phyloP scores from a whole-genome alignment of 73 alveolate species.

The Paramecium tetraurelia region DNA sequence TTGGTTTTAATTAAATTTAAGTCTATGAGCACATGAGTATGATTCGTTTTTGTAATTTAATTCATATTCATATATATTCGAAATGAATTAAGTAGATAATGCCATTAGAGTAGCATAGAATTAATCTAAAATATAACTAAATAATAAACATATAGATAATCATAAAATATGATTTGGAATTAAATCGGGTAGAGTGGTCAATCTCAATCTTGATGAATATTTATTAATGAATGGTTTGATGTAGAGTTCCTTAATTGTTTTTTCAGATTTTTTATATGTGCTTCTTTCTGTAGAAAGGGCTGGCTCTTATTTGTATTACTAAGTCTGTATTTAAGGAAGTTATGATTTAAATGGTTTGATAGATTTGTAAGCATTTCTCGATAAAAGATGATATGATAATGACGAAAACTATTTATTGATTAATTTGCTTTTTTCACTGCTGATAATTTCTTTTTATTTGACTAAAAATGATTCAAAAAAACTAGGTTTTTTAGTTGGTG shows the following conservation, averaged over 20 bases:
- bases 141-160: background rate
- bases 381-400: background rate
- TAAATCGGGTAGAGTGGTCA: background rate
- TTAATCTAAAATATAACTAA: background rate
- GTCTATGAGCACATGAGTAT: background rate
- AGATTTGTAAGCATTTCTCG: background rate
- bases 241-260: background rate
- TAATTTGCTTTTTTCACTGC: background rate
- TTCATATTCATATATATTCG: background rate
- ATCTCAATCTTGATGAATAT: background rate
- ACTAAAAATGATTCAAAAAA: background rate
- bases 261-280: background rate
- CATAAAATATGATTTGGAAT: background rate
- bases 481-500: background rate
- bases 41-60: background rate
- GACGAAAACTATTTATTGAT: conserved; percentile 18
- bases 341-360: background rate
- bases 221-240: background rate
- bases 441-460: background rate
- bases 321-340: background rate
- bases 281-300: background rate
- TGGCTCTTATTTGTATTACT: background rate
- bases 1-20: background rate
- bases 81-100: background rate
- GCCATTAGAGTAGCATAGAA: background rate